Evolutionary conservation across 2,329 filamentous ascomycete species (phyloP), one percentile per base, ranked within the genome.

Genomic region (Leptoxyphium fumago): DNA sequence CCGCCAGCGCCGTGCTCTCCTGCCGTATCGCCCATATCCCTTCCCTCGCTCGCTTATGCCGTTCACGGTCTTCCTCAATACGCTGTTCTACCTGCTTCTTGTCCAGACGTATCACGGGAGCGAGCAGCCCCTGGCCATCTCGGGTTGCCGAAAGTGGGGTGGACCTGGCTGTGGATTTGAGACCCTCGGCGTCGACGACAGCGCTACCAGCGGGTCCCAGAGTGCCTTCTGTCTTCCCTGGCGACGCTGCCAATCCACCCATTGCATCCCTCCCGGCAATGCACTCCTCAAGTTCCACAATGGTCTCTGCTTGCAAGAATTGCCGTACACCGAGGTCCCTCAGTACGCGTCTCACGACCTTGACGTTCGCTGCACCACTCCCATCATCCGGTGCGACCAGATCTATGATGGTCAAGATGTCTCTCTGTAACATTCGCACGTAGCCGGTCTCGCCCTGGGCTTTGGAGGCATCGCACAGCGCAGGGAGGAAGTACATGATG

Each of bases 401-500:
- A 60, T 96, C 88, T 13, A 98, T 85, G 8, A 98, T 83, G 9
- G 84, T 75, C 29, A 93, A 72, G 36, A 98, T 94, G 60, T 98
- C 91, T 40, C 88, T 74, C 64, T 94, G 84, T 66, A 98, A 84
- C 86, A 96, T 95, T 42, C 82, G 78, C 26, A 95, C 79, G 59
- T 94, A 98, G 49, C 85, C 80, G 43, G 75, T 67, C 54, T 91
- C 80, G 50, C 78, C 76, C 52, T 86, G 84, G 52, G 79, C 82
- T 49, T 77, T 74, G 17, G 86, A 84, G 65, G 86, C 73, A 60
- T 96, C 89, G 60, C 93, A 84, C 53, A 98, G 84, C 54, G 89
- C 83, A 59, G 96, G 89, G 58, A 98, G 82, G 64, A 98, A 98
- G 66, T 94, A 98, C 83, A 98, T 94, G 62, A 98, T 96, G 61